Evolutionary conservation across 2,329 filamentous ascomycete genomes (phyloP), one percentile per base, ranked within the genome.

Genomic region (Rutstroemia sp.): DNA sequence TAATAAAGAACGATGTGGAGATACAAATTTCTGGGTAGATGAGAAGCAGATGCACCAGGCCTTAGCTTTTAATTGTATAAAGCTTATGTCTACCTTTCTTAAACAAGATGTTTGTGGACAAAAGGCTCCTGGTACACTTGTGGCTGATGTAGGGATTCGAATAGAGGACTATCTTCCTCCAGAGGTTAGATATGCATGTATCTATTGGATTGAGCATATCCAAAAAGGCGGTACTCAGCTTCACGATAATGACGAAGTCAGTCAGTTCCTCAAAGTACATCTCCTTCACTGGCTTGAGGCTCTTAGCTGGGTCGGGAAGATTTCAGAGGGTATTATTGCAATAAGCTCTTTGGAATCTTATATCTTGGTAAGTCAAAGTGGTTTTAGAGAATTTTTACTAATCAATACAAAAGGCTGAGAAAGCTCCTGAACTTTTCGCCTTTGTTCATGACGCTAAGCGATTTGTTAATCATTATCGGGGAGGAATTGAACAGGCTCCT

Each of bases 61-160:
- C 2, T 56, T 75, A 1, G 69, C 70, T 0, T 54, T 39, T 16
- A 27, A 62, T 14, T 77, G 73, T 59, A 54, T 77, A 17, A 39
- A 69, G 38, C 58, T 74, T 1, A 68, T 75, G 64, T 60, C 38
- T 3, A 61, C 30, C 6, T 59, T 54, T 38, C 63, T 77, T 1
- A 70, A 64, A 39, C 59, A 65, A 58, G 62, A 76, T 53, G 71
- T 76, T 2, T 75, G 71, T 57, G 56, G 55, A 3, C 51, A 73
- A 1, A 12, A 52, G n/a, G n/a, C 37, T 23, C 23, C 23, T 23
- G 23, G 23, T 23, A 23, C 23, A 23, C 23, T 23, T 23, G 23
- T 23, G 4, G 68, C 68, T 2, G 69, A 75, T 0, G 74, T 70
- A 56, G 23, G 19, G 3, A 47, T 74, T 1, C 19, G 17, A 1